These are phyloP conservation scores for Jamesozyma hellenica DNA, from an alignment of 805 yeast species.

Conservation along the genomic window DNA sequence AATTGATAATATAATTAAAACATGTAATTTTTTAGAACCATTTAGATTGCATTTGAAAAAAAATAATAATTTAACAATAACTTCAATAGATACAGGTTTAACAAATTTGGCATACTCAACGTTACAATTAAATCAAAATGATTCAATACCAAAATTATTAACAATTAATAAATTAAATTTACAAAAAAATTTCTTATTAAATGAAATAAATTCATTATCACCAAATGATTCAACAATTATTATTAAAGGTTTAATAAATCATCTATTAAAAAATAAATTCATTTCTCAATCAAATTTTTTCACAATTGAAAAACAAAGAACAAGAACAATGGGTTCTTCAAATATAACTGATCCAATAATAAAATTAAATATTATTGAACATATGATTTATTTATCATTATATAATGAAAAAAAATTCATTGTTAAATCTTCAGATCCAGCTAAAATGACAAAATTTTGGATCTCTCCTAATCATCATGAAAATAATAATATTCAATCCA, in stretches of 20 bases:
- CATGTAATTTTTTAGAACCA: slow-evolving; percentile 8
- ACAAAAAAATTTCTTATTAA: slow-evolving; percentile 8
- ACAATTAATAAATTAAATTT: slow-evolving; percentile 32
- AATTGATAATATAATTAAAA: slow-evolving; percentile 10
- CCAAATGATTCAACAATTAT: slow-evolving; percentile 21
- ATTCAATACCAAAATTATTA: slow-evolving; percentile 8
- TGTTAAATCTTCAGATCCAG: slow-evolving; percentile 23
- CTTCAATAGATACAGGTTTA: slow-evolving; percentile 33
- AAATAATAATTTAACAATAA: slow-evolving; percentile 11
- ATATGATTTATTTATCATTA: slow-evolving; percentile 15
- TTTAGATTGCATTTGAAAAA: slow-evolving; percentile 1
- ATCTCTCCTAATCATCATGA: not conserved
- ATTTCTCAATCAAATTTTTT: slow-evolving; percentile 31
- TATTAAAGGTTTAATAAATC: slow-evolving; percentile 1
- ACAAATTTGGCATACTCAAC: slow-evolving; percentile 29
- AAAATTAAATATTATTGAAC: slow-evolving; percentile 45
- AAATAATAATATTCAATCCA: not conserved
- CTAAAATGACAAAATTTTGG: slow-evolving; percentile 24
- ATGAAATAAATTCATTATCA: not conserved
- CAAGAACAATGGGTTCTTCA: slow-evolving; percentile 39
- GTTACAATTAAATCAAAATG: slow-evolving; percentile 18
- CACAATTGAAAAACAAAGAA: slow-evolving; percentile 48
- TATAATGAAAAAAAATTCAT: slow-evolving; percentile 5
- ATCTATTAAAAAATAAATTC: not conserved
- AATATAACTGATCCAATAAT: slow-evolving; percentile 42